Evolutionary conservation across 176 grass and related monocot species (phyloP), one percentile per base, ranked within the genome.

Genomic region (Alopecurus myosuroides): DNA sequence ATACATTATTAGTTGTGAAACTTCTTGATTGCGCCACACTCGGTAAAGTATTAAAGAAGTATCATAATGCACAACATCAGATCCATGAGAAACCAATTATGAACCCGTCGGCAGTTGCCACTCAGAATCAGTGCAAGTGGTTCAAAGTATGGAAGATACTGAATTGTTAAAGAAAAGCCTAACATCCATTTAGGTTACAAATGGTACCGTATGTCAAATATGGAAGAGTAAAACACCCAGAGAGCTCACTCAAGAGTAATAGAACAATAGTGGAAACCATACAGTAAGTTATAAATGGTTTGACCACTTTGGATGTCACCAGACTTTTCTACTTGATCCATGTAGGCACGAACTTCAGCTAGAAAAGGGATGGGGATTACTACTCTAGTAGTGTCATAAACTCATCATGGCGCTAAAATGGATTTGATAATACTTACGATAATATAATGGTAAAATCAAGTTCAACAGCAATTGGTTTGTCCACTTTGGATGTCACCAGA

Each of bases 1-100:
- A 30, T 76, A 72, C 7, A 78, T 25, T 72, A 50, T 39, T 81
- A 64, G 3, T 66, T 63, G 74, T 62, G 10, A 89, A 81, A 81
- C 69, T 85, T 50, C 18, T 13, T 74, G 9, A 81, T 17, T 69
- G 18, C 11, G 71, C 19, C 4, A 62, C 2, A 50, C 17, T 45
- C 23, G 67, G 36, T 25, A 20, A 81, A 53, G 18, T 73, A 52
- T 46, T 23, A 23, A 41, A 65, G n/a, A 78, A 63, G 56, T 23
- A 23, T 41, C 68, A 53, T 36, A 62, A 55, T 56, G 50, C 52
- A 9, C 20, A 83, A 12, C 18, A 78, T 13, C 3, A 29, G 8
- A 65, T 85, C 33, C 72, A 17, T 67, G 31, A 35, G 23, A 85
- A 85, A 76, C 39, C 5, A 61, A 81, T 7, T 8, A 46, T 70